Base-by-base conservation (phyloP, 371 early-diverging fungal species). In the Zancudomyces culisetae region DNA sequence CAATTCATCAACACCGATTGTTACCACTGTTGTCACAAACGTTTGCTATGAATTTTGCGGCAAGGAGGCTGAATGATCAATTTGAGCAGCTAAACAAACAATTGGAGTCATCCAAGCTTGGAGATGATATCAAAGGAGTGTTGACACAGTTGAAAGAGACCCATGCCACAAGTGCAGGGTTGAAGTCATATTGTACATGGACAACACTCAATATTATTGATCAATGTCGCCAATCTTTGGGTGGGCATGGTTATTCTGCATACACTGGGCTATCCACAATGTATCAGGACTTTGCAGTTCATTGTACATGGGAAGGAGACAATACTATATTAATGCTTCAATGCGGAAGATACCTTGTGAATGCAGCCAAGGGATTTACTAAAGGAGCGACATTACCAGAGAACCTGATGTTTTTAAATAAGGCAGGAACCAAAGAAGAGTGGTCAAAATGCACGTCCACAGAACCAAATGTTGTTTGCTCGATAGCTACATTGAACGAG, bases 121-220 rank as follows among this genome's bases (percentile, higher is more conserved):
- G 71, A 29, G 83, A 80, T 60, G 75, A 81, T 57, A 62, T 81
- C 60, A 73, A 71, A 30, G 75, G 75, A 10, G 52, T 50, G 0
- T 77, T 84, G 1, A 58, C 83, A 49, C 85, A 80, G 43, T 72
- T 92, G 56, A 90, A 88, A 73, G 90, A 89, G 65, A 82, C 89
- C 2, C 92, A 92, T 59, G 83, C 88, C 6, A 90, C 91, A 48
- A 78, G 79, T 49, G 89, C 90, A 18, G 92, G 92, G 41, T 74
- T 92, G 54, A 92, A 92, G 70, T 88, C 90, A n/a, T 88, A 88
- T 60, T 87, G 90, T 68, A 92, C 92, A 3, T 90, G 90, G 87
- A 81, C 77, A 58, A 79, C 81, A 45, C 71, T 90, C 35, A 78
- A 74, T 58, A 85, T 81, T 29, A 89, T 87, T 49, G 90, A 92